Evolutionary conservation across 768 basidiomycete species (phyloP).

Genomic region (Podaxis carcinomalis): DNA sequence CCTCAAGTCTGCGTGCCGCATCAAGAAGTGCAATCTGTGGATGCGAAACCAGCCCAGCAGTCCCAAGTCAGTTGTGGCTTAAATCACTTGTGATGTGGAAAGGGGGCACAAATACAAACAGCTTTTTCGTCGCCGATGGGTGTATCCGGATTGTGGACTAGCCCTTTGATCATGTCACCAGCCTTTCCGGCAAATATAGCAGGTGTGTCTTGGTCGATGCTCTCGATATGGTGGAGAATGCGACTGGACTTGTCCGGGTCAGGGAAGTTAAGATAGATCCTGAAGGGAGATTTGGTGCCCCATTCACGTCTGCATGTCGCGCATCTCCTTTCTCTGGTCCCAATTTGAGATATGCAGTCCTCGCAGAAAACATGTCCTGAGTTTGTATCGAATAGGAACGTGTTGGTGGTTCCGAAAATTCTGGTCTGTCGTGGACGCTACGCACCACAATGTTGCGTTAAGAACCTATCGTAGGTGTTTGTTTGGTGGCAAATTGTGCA

Average conservation of each 20-base stretch:
- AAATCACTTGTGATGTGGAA: not conserved
- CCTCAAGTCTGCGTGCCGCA: slow-evolving; percentile 4
- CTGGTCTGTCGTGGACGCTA: not conserved
- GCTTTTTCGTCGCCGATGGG: not conserved
- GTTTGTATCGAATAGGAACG: not conserved
- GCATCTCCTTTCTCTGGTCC: not conserved
- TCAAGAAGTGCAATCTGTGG: not conserved
- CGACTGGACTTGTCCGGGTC: not conserved
- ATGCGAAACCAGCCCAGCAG: not conserved
- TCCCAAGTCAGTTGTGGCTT: not conserved
- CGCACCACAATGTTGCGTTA: slow-evolving; percentile 5
- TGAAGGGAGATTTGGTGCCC: not conserved
- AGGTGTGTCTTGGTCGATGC: not conserved
- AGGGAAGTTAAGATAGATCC: slow-evolving; percentile 5
- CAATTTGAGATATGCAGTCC: slow-evolving; percentile 1
- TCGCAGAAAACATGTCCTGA: slow-evolving; percentile 9
- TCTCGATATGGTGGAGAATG: not conserved
- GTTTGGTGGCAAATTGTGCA: slow-evolving; percentile 6
- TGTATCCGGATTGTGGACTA: not conserved
- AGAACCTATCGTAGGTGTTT: not conserved
- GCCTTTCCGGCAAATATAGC: not conserved
- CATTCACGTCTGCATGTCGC: slow-evolving; percentile 4
- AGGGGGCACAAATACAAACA: not conserved
- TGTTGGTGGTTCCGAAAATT: not conserved
- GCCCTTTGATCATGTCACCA: not conserved